Conservation (phyloP, 768 basidiomycete species). For the Lyophyllum semitale region DNA sequence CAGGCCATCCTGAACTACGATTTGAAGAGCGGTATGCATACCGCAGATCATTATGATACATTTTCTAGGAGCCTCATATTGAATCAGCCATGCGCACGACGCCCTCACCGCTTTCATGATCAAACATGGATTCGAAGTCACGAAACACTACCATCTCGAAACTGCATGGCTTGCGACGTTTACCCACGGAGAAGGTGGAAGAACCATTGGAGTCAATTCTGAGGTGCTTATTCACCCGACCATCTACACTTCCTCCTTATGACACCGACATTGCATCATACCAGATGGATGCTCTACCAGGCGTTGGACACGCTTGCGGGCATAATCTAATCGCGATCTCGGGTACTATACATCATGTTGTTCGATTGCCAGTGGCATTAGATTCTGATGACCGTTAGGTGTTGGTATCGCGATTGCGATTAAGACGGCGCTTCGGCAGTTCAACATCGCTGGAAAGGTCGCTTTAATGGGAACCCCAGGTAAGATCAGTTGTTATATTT, state of each 20-base stretch:
- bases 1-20: slow-evolving; percentile 70
- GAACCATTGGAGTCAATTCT: slow-evolving; percentile 77
- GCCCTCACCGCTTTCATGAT: slow-evolving; percentile 67
- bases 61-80: background rate
- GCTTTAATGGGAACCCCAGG: slow-evolving; percentile 80
- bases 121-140: slow-evolving; percentile 65
- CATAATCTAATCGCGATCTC: slow-evolving; percentile 82
- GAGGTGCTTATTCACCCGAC: slow-evolving; percentile 48
- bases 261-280: background rate
- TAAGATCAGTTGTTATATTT: slow-evolving; percentile 23
- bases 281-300: slow-evolving; percentile 64
- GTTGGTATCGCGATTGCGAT: slow-evolving; percentile 72
- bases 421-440: slow-evolving; percentile 61
- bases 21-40: slow-evolving; percentile 64
- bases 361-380: background rate
- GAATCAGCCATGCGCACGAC: slow-evolving; percentile 67
- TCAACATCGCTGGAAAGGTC: slow-evolving; percentile 67
- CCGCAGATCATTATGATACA: background rate
- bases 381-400: slow-evolving; percentile 34
- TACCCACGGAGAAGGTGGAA: slow-evolving; percentile 63
- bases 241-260: background rate
- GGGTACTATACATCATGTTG: slow-evolving; percentile 21
- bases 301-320: slow-evolving; percentile 75
- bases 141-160: slow-evolving; percentile 58
- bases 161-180: slow-evolving; percentile 81